Conservation (phyloP, 495 filamentous ascomycete genomes). For the Parmelia sp. region DNA sequence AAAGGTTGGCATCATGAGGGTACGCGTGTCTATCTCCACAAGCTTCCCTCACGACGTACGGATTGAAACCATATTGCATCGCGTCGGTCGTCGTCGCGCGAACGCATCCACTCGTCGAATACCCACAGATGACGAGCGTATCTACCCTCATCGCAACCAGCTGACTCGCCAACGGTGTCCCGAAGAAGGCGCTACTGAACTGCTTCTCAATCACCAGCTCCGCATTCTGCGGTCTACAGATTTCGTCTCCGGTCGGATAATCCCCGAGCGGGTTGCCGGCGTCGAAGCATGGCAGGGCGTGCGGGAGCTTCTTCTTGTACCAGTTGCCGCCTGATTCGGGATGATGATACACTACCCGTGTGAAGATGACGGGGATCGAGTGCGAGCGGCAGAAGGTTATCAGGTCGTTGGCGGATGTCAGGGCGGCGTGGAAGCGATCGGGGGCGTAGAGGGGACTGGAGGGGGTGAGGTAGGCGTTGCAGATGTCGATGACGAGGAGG, state of each 20-base stretch:
- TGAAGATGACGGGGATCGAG: conserved; percentile 6
- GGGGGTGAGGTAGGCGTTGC: conserved; percentile 16
- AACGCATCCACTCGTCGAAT: conserved; percentile 13
- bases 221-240: conserved; percentile 4
- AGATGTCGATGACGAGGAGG: conserved; percentile 10
- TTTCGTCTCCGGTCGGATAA: background rate
- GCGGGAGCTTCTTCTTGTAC: conserved; percentile 6
- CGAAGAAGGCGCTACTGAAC: conserved; percentile 14
- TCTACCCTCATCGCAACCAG: conserved; percentile 3
- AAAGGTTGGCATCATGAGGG: conserved; percentile 12
- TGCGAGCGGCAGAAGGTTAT: background rate
- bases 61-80: conserved; percentile 13
- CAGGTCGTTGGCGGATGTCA: background rate
- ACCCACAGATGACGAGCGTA: conserved; percentile 10
- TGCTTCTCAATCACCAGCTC: conserved; percentile 13
- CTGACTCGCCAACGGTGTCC: background rate
- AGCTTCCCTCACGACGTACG: conserved; percentile 4
- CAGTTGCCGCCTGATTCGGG: conserved; percentile 11
- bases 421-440: conserved; percentile 1
- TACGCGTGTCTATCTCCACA: conserved; percentile 15
- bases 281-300: conserved; percentile 9
- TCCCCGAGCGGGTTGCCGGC: conserved; percentile 8
- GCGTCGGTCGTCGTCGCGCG: conserved; percentile 8
- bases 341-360: conserved; percentile 6
- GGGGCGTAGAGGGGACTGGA: conserved; percentile 6